Base-by-base conservation (phyloP, 2,329 filamentous ascomycete genomes). In the Epichloe aotearoae region DNA sequence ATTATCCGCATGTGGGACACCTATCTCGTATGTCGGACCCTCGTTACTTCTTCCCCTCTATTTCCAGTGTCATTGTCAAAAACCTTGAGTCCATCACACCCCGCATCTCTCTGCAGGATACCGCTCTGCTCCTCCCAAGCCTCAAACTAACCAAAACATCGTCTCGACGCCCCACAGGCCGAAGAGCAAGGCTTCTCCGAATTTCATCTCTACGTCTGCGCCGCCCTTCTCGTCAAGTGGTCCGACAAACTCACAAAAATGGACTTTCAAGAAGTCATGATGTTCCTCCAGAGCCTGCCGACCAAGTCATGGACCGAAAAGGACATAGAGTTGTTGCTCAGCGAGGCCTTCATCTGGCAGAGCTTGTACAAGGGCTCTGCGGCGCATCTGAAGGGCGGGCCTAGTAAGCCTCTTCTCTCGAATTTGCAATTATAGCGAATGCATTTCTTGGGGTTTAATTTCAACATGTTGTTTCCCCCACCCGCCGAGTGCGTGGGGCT, bases 1-100 rank as follows among this genome's bases (percentile, higher is more conserved):
- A 96, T 89, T 0, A 95, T 98, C 56, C 79, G 93, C 59, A 98
- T 98, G 93, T 98, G 93, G 93, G 93, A 98, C 68, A 98, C 93
- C 26, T 98, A 98, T 70, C 79, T 98, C 72, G 91, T 96, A 73
- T 64, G 82, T 69, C 19, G 20, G 12, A 15, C 10, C 12, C 40
- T 10, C 15, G 15, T 36, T 48, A 5, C 46, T 17, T 1, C 23
- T 23, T 26, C 17, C 17, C 47, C 47, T 41, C 6, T 37, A 8
- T 23, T 36, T 14, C 33, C 11, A 20, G n/a, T 41, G 39, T 20
- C 39, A 11, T 20, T 20, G 10, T 20, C 3, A 38, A 38, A 23
- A 20, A 1, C 11, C 20, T n/a, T 15, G 3, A 11, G 10, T 5
- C 2, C 17, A 11, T 26, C 11, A 30, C 11, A 5, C 45, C 39